A percentile compares a stretch with the other conserved stretches of the same genome.
Evolutionary conservation across 2,329 filamentous ascomycete genomes (phyloP).

Genomic region (Colletotrichum cereale): DNA sequence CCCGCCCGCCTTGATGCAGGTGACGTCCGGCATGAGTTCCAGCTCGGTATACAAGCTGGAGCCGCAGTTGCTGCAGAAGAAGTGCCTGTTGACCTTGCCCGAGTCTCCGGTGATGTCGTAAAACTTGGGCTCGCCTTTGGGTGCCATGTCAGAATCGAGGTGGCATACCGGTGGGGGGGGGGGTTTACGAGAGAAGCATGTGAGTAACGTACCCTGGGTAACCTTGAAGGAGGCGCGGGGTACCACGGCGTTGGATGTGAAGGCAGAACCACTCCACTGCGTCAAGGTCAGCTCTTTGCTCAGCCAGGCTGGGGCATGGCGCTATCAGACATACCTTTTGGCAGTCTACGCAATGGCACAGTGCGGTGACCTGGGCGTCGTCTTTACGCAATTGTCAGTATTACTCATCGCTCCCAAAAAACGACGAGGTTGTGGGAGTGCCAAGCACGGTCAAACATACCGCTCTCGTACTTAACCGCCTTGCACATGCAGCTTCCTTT

Average conservation of each 20-base stretch:
- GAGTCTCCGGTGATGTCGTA: slow-evolving; percentile 62
- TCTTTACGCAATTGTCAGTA: slow-evolving; percentile 46
- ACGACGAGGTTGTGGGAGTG: not conserved
- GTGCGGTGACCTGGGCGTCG: slow-evolving; percentile 56
- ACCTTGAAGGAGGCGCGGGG: slow-evolving; percentile 60
- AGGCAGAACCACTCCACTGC: slow-evolving; percentile 65
- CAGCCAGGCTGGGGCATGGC: not conserved
- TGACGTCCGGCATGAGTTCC: slow-evolving; percentile 64
- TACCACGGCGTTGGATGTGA: slow-evolving; percentile 66
- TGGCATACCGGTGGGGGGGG: too few relatives aligned
- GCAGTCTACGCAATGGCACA: slow-evolving; percentile 67
- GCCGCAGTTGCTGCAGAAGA: slow-evolving; percentile 66
- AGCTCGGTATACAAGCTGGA: slow-evolving; percentile 64
- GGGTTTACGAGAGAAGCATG: too few relatives aligned
- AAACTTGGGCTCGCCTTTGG: slow-evolving; percentile 57
- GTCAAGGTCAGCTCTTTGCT: not conserved
- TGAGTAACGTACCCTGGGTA: slow-evolving; percentile 55
- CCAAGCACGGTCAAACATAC: slow-evolving; percentile 43
- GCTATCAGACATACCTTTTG: slow-evolving; percentile 58
- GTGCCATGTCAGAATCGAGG: not conserved
- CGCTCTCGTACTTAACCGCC: slow-evolving; percentile 50
- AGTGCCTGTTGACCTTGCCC: slow-evolving; percentile 68
- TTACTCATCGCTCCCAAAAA: not conserved
- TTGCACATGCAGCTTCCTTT: slow-evolving; percentile 54
- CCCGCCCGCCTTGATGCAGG: slow-evolving; percentile 63